Evolutionary conservation across 805 yeast genomes (phyloP), one percentile per base, ranked within the genome.

Genomic region (Cyberlindnera galapagoensis): DNA sequence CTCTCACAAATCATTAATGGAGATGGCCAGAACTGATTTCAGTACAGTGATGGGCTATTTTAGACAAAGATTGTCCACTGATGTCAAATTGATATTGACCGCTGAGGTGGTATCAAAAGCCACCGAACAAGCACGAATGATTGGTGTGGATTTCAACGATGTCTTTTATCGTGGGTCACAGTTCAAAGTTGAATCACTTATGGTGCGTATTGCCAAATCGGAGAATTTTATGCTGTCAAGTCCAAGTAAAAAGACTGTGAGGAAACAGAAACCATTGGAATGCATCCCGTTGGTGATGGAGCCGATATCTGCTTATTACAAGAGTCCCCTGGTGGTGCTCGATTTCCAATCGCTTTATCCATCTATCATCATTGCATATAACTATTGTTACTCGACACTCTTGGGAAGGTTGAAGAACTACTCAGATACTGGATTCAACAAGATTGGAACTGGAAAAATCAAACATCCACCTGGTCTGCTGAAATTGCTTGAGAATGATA

Each of bases 321-420:
- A 84, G 35, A 80, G 90, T 36, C 98, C 98, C 0, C 62, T 92
- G 18, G 72, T 88, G 12, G 97, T 92, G 0, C 59, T 92, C 14
- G 98, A 92, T 54, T 92, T 92, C 49, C 95, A 90, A 47, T 86
- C 97, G 0, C 65, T 92, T 30, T 92, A 92, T 51, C 98, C 98
- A 0, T 88, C 97, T 0, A 67, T 92, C 10, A 72, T 90, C 53
- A 84, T 86, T 51, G 98, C 96, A 0, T 84, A 82, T 55, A 92
- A 92, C 52, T 79, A 84, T 43, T 90, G 95, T 49, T 84, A 75
- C 45, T 76, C 90, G 0, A 83, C 92, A 0, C 51, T 81, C 30
- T 35, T 83, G 3, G 90, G 92, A 1, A 62, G 74, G 34, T 51
- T 83, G 15, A 63, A 71, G 30, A 76, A 74, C 7, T 70, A 73